These are phyloP conservation scores for Arthrobotrys conoides DNA, from an alignment of 2,329 filamentous ascomycete species.

Conservation along the genomic window DNA sequence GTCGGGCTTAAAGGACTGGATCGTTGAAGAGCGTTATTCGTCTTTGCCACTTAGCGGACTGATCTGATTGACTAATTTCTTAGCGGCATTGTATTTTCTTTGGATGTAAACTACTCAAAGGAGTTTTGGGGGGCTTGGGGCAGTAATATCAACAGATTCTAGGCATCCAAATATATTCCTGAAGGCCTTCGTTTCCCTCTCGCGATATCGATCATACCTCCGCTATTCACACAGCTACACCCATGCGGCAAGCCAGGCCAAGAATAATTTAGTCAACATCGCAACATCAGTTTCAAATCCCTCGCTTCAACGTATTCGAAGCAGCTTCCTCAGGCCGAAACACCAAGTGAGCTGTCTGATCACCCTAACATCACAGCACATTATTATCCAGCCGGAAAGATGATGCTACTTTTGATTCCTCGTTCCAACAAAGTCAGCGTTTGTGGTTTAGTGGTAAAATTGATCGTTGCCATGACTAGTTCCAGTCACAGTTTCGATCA, in stretches of 20 bases:
- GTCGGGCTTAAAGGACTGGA: neutral
- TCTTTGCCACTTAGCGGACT: neutral
- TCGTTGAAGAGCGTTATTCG: neutral
- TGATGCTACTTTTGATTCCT: neutral
- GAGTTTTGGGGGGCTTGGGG: neutral
- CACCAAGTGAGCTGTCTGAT: too few species aligned
- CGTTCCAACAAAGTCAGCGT: slow-evolving; percentile 42
- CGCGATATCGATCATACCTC: too few species aligned
- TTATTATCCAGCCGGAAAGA: neutral
- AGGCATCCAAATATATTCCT: neutral
- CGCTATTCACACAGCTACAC: too few species aligned
- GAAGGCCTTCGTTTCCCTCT: too few species aligned
- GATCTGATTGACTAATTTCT: neutral
- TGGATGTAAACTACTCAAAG: neutral
- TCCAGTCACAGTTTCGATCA: slow-evolving; percentile 29
- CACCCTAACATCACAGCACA: neutral
- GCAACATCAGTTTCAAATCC: too few species aligned
- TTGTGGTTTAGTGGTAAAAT: slow-evolving; percentile 60
- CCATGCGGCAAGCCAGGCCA: too few species aligned
- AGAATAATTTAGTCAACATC: too few species aligned
- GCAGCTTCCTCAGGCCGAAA: too few species aligned
- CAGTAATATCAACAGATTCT: neutral
- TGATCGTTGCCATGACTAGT: slow-evolving; percentile 47
- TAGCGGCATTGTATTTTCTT: neutral
- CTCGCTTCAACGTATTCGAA: too few species aligned